Base-by-base conservation (phyloP, 2,329 filamentous ascomycete species). In the Ilyonectria sp. region DNA sequence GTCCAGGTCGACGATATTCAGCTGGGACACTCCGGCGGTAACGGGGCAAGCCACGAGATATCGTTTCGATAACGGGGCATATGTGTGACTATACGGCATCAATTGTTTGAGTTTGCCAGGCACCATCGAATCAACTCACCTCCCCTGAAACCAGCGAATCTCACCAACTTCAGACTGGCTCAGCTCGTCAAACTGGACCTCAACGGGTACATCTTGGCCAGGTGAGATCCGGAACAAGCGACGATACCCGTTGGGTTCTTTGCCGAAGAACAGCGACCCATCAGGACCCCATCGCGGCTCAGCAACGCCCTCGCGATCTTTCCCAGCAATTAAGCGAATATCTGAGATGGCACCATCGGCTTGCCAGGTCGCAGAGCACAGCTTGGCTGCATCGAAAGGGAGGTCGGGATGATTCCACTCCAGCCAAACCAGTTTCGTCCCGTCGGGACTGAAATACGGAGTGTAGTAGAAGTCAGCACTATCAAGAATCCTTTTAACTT, bases 321-420 rank as follows among this genome's bases (percentile, higher is more conserved):
- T 74, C 1, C 86, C 86, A 13, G 84, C 82, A n/a, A 89, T 68
- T 1, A 80, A 69, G 0, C 66, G 78, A 3, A 71, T 47, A 17
- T 81, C 78, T 4, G 69, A 70, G 10, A 85, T 59, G 2, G 73
- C 72, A 0, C 78, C 79, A 49, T 78, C 72, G 1, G 58, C 58
- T 13, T 76, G 53, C 81, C 85, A 88, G 8, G 82, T 78, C 0
- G 83, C 85, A 52, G 80, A 71, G 70, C 81, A 82, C 1, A 89
- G 73, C 61, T 83, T 80, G 2, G 82, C 82, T 1, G 82, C 82
- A 1, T 82, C 83, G 79, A 86, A 89, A 0, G 86, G 85, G 77
- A 89, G 82, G 55, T 86, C 81, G 0, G 86, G 87, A 69, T 88
- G 85, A 19, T 85, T 78, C 87, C 87, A 89, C 65, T 89, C 83